phyloP scores from a whole-genome alignment of 139 green algal species.

The Astrephomene gubernaculifera region DNA sequence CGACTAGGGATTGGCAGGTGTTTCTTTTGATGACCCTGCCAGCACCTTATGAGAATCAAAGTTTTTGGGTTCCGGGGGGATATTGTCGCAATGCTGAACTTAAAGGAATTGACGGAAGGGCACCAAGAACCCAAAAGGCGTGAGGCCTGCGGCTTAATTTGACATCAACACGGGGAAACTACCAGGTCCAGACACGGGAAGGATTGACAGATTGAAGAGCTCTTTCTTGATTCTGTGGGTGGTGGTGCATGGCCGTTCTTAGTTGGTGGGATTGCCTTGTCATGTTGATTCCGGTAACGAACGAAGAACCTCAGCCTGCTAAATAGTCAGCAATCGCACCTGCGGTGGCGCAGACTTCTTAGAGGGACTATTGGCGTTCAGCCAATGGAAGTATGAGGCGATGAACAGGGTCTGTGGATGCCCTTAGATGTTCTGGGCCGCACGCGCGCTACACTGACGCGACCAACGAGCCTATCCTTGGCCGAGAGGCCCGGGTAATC shows the following conservation, averaged over 20 bases:
- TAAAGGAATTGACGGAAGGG: slow-evolving; percentile 96
- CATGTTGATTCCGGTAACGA: slow-evolving; percentile 98
- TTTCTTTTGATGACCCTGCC: slow-evolving; percentile 96
- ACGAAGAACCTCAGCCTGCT: slow-evolving; percentile 98
- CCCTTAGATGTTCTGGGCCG: slow-evolving; percentile 99
- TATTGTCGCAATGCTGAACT: slow-evolving; percentile 75
- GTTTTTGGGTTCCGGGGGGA: slow-evolving; percentile 81
- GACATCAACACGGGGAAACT: slow-evolving; percentile 96
- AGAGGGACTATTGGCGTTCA: slow-evolving; percentile 93
- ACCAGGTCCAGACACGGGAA: slow-evolving; percentile 97
- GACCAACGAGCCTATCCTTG: slow-evolving; percentile 95
- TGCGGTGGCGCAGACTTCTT: slow-evolving; percentile 89
- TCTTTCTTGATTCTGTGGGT: slow-evolving; percentile 97
- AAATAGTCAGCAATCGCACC: slow-evolving; percentile 90
- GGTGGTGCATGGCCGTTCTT: slow-evolving; percentile 81
- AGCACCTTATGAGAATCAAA: slow-evolving; percentile 99
- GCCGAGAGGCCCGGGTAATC: slow-evolving; percentile 91
- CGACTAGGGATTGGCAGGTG: slow-evolving; percentile 96
- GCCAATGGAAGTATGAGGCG: slow-evolving; percentile 97
- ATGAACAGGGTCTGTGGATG: slow-evolving; percentile 99
- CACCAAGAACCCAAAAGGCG: slow-evolving; percentile 94
- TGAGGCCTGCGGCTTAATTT: slow-evolving; percentile 97
- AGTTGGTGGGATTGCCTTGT: slow-evolving; percentile 97
- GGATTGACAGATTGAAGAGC: slow-evolving; percentile 96
- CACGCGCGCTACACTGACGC: slow-evolving; percentile 99